Evolutionary conservation across 495 filamentous ascomycete genomes (phyloP).

Genomic region (Polyplosphaeria fusca): DNA sequence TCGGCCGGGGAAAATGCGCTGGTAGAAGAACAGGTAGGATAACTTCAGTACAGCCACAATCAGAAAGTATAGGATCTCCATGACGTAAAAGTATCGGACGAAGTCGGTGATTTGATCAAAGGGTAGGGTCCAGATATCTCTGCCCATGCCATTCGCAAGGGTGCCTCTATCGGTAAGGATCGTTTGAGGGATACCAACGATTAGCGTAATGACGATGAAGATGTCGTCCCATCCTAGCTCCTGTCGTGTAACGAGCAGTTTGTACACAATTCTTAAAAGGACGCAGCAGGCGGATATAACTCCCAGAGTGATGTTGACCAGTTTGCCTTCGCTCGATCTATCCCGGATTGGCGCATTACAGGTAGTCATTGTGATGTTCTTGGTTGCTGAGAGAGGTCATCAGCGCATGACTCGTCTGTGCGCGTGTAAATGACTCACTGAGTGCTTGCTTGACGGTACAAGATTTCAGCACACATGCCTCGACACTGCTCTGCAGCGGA

Average conservation of each 20-base stretch:
- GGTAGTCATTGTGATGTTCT: slow-evolving; percentile 20
- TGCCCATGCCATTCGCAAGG: slow-evolving; percentile 14
- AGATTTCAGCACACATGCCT: slow-evolving; percentile 14
- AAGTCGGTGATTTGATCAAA: slow-evolving; percentile 14
- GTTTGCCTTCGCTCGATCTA: background rate
- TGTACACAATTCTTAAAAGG: slow-evolving; percentile 10
- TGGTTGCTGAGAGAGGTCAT: slow-evolving; percentile 12
- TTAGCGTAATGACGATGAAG: slow-evolving; percentile 12
- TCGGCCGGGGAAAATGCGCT: slow-evolving; percentile 47
- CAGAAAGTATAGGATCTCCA: slow-evolving; percentile 39
- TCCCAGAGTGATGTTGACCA: slow-evolving; percentile 5
- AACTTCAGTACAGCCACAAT: slow-evolving; percentile 43
- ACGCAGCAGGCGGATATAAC: slow-evolving; percentile 8
- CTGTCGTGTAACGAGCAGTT: background rate
- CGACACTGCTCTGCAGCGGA: slow-evolving; percentile 8
- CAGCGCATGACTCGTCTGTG: background rate
- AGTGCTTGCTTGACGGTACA: slow-evolving; percentile 18
- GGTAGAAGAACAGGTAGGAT: slow-evolving; percentile 50
- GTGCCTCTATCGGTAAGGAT: slow-evolving; percentile 17
- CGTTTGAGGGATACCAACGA: slow-evolving; percentile 12
- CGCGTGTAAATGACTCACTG: slow-evolving; percentile 2
- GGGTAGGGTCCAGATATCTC: slow-evolving; percentile 23
- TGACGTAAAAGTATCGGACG: slow-evolving; percentile 20
- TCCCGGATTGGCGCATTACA: slow-evolving; percentile 23
- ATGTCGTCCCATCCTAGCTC: slow-evolving; percentile 26